Evolutionary conservation across 163 green algal species (phyloP).

Genomic region (Scenedesmus sp.): DNA sequence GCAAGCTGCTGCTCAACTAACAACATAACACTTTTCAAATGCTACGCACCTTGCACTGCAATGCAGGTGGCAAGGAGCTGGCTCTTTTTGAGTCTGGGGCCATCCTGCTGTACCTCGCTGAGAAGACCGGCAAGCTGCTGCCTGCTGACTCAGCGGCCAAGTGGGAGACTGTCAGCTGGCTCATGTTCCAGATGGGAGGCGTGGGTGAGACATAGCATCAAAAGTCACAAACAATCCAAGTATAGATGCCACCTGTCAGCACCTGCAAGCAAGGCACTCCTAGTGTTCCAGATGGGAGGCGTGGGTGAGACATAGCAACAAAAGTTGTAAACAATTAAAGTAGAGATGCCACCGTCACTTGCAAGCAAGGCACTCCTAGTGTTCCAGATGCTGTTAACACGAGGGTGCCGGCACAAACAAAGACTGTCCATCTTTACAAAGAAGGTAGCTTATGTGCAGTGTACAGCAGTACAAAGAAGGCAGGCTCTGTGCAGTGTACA

Average conservation of each 20-base stretch:
- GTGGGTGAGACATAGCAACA: not conserved
- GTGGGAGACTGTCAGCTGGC: conserved; percentile 49
- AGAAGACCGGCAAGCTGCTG: conserved; percentile 53
- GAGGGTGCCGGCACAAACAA: too few relatives aligned
- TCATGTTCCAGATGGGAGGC: conserved; percentile 55
- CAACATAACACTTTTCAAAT: too few relatives aligned
- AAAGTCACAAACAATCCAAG: too few relatives aligned
- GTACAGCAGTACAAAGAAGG: too few relatives aligned
- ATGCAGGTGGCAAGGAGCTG: conserved; percentile 40
- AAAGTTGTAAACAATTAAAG: too few relatives aligned
- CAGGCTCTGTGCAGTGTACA: too few relatives aligned
- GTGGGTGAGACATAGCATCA: not conserved
- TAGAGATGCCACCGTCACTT: too few relatives aligned
- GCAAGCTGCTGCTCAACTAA: conserved; percentile 36
- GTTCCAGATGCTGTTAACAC: conserved; percentile 43
- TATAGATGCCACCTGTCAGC: too few relatives aligned
- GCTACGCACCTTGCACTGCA: not conserved
- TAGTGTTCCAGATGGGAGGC: conserved; percentile 55
- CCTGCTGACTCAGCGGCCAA: conserved; percentile 32
- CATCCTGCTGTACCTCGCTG: conserved; percentile 50
- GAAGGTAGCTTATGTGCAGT: too few relatives aligned
- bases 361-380: not conserved
- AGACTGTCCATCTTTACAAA: too few relatives aligned
- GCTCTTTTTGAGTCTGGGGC: conserved; percentile 49
- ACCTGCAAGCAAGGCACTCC: too few relatives aligned